Conservation (phyloP, 2,329 filamentous ascomycete genomes). For the Fusarium sp. region DNA sequence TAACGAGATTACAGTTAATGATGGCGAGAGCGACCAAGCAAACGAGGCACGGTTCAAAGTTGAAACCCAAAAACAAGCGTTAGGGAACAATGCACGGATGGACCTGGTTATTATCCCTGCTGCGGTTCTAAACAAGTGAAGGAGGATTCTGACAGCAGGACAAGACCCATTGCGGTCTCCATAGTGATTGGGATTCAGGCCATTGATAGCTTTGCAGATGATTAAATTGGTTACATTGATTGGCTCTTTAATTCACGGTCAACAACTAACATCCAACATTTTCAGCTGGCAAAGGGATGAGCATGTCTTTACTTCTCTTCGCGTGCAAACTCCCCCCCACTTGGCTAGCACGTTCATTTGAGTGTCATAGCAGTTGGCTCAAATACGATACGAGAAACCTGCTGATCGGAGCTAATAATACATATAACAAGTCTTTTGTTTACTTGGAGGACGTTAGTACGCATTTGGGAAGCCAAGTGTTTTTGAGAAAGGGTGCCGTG, state of each 20-base stretch:
- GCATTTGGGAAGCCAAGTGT: not conserved
- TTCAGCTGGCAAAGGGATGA: not conserved
- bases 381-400: not conserved
- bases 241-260: slow-evolving; percentile 8
- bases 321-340: slow-evolving; percentile 5
- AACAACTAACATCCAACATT: not conserved
- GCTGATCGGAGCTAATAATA: slow-evolving; percentile 7
- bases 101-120: slow-evolving; percentile 5
- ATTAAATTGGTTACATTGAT: slow-evolving; percentile 16
- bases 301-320: not conserved
- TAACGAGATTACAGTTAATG: slow-evolving; percentile 11
- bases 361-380: not conserved
- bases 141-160: slow-evolving; percentile 7
- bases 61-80: not conserved
- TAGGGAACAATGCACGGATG: not conserved
- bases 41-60: not conserved
- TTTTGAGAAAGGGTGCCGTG: not conserved
- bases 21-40: not conserved
- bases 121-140: not conserved
- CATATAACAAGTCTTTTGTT: slow-evolving; percentile 9
- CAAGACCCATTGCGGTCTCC: slow-evolving; percentile 14
- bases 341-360: slow-evolving; percentile 5
- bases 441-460: slow-evolving; percentile 3
- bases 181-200: slow-evolving; percentile 36
- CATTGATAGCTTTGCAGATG: slow-evolving; percentile 29